These are phyloP conservation scores for Pyronema omphalodes DNA, from an alignment of 495 filamentous ascomycete species.

Conservation along the genomic window DNA sequence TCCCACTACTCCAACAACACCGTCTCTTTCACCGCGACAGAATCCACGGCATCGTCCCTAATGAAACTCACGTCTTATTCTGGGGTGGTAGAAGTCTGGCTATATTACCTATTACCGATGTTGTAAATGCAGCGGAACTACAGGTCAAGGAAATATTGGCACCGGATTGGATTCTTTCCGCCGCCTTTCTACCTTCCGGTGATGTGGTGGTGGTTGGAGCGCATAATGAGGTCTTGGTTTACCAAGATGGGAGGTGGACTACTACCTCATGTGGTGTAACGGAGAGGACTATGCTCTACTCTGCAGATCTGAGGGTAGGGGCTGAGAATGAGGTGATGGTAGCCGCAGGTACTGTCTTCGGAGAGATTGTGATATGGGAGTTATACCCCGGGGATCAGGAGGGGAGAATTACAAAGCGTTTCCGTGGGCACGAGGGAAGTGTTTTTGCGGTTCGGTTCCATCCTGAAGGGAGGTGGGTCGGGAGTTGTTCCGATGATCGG, in stretches of 20 bases:
- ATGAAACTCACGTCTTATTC: slow-evolving; percentile 26
- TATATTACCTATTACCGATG: slow-evolving; percentile 14
- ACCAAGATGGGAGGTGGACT: slow-evolving; percentile 16
- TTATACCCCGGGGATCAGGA: slow-evolving; percentile 2
- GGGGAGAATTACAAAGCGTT: slow-evolving; percentile 43
- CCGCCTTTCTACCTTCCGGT: slow-evolving; percentile 32
- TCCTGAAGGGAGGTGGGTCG: slow-evolving; percentile 39
- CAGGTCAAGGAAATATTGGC: slow-evolving; percentile 24
- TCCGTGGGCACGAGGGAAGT: slow-evolving; percentile 83
- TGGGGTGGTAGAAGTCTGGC: slow-evolving; percentile 37
- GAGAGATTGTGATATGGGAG: slow-evolving; percentile 72
- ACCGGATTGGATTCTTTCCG: slow-evolving; percentile 72
- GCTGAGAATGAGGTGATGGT: slow-evolving; percentile 45
- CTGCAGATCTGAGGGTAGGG: slow-evolving; percentile 46
- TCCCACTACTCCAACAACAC: slow-evolving; percentile 18
- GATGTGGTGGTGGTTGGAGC: slow-evolving; percentile 41
- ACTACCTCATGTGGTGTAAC: slow-evolving; percentile 37
- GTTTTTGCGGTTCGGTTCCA: slow-evolving; percentile 62
- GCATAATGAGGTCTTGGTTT: slow-evolving; percentile 54
- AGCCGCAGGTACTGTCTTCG: slow-evolving; percentile 80
- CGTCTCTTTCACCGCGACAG: slow-evolving; percentile 42
- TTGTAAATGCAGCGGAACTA: slow-evolving; percentile 4
- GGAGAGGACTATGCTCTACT: slow-evolving; percentile 73
- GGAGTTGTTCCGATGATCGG: slow-evolving; percentile 89
- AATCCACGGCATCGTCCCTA: slow-evolving; percentile 47